Conservation (phyloP, 2,329 filamentous ascomycete genomes). For the Grosmannia serpens region DNA sequence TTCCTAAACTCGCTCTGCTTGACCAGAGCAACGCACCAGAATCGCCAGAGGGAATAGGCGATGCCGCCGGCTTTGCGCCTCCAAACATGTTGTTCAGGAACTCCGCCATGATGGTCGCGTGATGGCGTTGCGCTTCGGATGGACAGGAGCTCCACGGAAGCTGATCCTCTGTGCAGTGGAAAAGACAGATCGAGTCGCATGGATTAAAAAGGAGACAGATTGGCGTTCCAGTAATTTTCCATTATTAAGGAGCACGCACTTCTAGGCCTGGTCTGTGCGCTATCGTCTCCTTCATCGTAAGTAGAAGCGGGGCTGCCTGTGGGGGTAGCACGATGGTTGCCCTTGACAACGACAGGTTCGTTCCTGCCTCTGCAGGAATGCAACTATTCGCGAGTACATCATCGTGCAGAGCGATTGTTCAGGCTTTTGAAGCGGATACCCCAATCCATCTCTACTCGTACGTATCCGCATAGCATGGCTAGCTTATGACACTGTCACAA, state of each 20-base stretch:
- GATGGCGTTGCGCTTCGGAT: constrained; percentile 7
- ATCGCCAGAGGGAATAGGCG: constrained; percentile 40
- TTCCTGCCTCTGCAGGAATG: neutral
- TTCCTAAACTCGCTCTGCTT: neutral
- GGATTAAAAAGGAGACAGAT: neutral
- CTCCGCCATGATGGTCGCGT: constrained; percentile 34
- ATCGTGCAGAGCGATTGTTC: neutral
- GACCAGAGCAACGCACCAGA: constrained; percentile 41
- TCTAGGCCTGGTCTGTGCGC: constrained; percentile 1
- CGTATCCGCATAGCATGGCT: constrained; percentile 1
- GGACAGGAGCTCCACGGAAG: neutral
- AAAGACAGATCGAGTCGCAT: neutral
- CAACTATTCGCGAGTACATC: neutral
- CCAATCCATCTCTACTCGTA: neutral
- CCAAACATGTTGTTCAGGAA: constrained; percentile 60
- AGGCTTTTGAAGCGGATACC: neutral
- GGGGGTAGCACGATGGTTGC: neutral
- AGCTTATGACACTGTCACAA: constrained; percentile 17
- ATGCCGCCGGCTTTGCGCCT: constrained; percentile 46
- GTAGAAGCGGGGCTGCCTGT: neutral
- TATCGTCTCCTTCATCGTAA: neutral
- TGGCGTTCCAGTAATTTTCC: neutral
- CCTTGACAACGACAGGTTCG: neutral
- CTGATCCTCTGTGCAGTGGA: neutral
- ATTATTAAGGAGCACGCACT: neutral